These are phyloP conservation scores for Aquilaria malaccensis DNA, from an alignment of 345 rosid genomes.

Conservation along the genomic window DNA sequence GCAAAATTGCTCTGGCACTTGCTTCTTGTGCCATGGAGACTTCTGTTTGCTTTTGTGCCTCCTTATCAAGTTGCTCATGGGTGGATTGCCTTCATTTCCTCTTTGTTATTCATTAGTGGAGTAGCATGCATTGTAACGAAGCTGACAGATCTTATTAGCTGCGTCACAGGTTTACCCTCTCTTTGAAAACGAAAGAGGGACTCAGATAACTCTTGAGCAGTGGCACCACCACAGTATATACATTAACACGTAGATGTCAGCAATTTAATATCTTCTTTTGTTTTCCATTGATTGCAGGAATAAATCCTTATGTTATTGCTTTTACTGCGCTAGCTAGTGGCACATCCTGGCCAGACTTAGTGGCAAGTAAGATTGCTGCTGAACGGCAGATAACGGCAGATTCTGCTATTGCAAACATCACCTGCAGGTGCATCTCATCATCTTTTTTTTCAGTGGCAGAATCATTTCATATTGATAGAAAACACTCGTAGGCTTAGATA, in stretches of 20 bases:
- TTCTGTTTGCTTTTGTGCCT: conserved; percentile 87
- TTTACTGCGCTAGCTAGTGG: conserved; percentile 90
- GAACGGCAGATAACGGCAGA: conserved; percentile 92
- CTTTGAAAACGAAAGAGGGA: conserved; percentile 3
- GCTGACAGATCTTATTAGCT: conserved; percentile 82
- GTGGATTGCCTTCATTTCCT: conserved; percentile 84
- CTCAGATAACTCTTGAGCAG: too few relatives aligned
- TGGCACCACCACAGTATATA: too few relatives aligned
- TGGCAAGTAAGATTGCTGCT: conserved; percentile 95
- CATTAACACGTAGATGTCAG: neutral
- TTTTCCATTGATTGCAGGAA: conserved; percentile 36
- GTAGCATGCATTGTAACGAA: conserved; percentile 71
- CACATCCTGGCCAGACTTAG: conserved; percentile 97
- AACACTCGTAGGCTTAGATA: neutral
- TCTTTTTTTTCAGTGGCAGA: neutral
- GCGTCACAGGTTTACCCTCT: conserved; percentile 63
- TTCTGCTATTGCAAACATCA: conserved; percentile 96
- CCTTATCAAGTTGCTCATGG: conserved; percentile 86
- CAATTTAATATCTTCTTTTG: conserved; percentile 1
- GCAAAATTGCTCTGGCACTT: conserved; percentile 53
- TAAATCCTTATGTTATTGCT: conserved; percentile 90
- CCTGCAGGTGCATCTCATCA: conserved; percentile 59
- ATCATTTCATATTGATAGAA: neutral
- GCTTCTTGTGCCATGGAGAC: conserved; percentile 65
- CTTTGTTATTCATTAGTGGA: conserved; percentile 74